Conservation (phyloP, 2,329 filamentous ascomycete species). For the Daldinia sp. region DNA sequence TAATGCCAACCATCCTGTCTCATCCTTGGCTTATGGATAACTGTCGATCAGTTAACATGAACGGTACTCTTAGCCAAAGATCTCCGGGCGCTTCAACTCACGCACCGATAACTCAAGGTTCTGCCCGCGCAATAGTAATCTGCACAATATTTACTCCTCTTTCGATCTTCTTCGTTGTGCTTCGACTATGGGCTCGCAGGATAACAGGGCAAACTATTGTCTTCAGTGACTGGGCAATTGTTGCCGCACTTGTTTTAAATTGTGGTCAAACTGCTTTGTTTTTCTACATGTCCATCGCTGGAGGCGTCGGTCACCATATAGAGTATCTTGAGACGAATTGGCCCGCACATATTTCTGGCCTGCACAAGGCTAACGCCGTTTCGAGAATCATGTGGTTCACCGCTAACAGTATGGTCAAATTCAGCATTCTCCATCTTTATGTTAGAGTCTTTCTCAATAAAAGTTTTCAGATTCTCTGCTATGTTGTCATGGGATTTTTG, state of each 20-base stretch:
- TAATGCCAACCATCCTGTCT: background rate
- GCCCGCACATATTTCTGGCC: background rate
- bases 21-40: background rate
- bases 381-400: background rate
- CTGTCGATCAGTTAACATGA: background rate
- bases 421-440: background rate
- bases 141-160: background rate
- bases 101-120: background rate
- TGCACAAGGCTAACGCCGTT: background rate
- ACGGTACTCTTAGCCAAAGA: background rate
- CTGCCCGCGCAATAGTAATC: background rate
- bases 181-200: background rate
- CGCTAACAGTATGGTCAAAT: background rate
- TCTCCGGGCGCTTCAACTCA: background rate
- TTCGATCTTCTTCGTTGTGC: background rate
- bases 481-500: background rate
- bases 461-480: background rate
- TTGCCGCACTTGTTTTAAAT: background rate
- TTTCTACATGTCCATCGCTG: background rate
- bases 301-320: background rate
- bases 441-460: background rate
- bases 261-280: background rate
- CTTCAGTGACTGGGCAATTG: background rate
- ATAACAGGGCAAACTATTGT: background rate
- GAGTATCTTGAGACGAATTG: background rate